phyloP scores from a whole-genome alignment of 129 eudicot species.

The Artemisia tridentata region DNA sequence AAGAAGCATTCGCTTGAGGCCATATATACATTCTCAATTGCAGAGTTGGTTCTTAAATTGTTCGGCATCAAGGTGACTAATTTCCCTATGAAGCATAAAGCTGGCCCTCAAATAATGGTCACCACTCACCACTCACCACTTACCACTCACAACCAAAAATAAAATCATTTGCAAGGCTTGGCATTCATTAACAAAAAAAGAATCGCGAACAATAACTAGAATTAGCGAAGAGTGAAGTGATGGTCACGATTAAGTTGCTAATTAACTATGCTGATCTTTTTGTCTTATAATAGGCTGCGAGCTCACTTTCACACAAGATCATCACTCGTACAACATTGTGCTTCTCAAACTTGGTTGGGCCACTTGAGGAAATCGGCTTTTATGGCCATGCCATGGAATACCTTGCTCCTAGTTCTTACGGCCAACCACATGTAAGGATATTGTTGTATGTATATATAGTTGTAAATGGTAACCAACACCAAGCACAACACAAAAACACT shows the following conservation, averaged over 20 bases:
- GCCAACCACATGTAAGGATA: slow-evolving; percentile 54
- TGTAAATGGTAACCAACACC: neutral
- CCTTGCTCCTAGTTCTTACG: slow-evolving; percentile 50
- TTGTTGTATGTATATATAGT: neutral
- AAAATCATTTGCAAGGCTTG: neutral
- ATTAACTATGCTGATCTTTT: neutral
- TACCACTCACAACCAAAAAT: too few relatives aligned
- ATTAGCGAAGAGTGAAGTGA: too few relatives aligned
- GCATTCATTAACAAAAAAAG: neutral
- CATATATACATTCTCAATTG: slow-evolving; percentile 36
- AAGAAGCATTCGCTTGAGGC: slow-evolving; percentile 55
- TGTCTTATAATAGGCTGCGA: slow-evolving; percentile 27
- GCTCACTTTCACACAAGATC: slow-evolving; percentile 33
- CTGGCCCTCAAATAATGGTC: neutral
- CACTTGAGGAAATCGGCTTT: slow-evolving; percentile 51
- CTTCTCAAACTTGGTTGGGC: slow-evolving; percentile 65
- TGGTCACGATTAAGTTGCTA: neutral
- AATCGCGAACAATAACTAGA: too few relatives aligned
- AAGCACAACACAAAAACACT: neutral
- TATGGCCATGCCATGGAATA: slow-evolving; percentile 50
- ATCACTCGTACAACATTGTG: slow-evolving; percentile 40
- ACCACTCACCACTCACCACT: too few relatives aligned
- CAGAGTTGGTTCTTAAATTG: slow-evolving; percentile 34
- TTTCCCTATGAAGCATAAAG: neutral
- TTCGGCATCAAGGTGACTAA: slow-evolving; percentile 43